Evolutionary conservation across 2,329 filamentous ascomycete species (phyloP).

Genomic region (Cladobotryum protrusum): DNA sequence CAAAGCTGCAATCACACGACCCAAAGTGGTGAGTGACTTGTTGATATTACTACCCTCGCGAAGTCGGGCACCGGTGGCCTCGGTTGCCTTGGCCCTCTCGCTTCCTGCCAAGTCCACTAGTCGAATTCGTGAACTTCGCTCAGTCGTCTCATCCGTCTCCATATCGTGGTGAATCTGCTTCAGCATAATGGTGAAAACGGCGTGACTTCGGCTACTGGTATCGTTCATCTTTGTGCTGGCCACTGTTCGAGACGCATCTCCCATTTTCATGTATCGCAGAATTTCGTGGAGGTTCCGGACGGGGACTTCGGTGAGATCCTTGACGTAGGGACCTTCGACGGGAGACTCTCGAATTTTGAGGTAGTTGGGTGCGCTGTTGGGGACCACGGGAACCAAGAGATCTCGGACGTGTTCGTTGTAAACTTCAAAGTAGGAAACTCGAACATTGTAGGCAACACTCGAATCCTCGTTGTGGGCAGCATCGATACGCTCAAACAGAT

Average conservation of each 20-base stretch:
- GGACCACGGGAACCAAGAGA: constrained; percentile 67
- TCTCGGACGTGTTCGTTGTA: constrained; percentile 99
- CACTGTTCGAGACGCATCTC: constrained; percentile 79
- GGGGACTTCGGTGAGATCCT: constrained; percentile 88
- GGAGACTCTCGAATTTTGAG: constrained; percentile 96
- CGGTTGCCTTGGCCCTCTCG: constrained; percentile 89
- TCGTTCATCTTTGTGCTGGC: constrained; percentile 99
- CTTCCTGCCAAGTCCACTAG: constrained; percentile 93
- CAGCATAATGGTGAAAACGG: constrained; percentile 95
- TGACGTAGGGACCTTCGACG: constrained; percentile 91
- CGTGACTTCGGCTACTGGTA: constrained; percentile 90
- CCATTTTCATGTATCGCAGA: constrained; percentile 81
- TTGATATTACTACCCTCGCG: constrained; percentile 98
- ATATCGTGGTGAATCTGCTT: constrained; percentile 98
- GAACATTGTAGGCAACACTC: constrained; percentile 93
- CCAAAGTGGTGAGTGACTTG: constrained; percentile 92
- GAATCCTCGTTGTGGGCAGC: constrained; percentile 69
- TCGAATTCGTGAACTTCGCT: constrained; percentile 86
- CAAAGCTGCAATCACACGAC: constrained; percentile 89
- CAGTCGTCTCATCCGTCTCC: constrained; percentile 95
- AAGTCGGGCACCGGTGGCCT: constrained; percentile 84
- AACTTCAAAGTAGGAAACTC: constrained; percentile 97
- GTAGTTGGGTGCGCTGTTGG: constrained; percentile 75
- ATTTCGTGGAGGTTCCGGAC: constrained; percentile 85
- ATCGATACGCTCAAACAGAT: constrained; percentile 90